Evolutionary conservation across 306 rosid species (phyloP).

Genomic region (Quercus dentata): DNA sequence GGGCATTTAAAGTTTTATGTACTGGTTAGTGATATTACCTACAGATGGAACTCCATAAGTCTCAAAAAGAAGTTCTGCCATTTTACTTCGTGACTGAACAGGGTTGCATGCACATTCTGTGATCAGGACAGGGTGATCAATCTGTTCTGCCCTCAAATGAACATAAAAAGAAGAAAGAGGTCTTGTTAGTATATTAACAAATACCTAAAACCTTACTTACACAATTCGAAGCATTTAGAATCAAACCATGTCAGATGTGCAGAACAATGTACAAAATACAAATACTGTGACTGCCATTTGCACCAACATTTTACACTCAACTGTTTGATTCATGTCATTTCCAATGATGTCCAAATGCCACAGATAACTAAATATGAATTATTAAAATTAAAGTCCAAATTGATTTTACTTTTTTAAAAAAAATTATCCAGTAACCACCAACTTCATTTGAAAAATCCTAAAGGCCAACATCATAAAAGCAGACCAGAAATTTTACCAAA

Average conservation of each 20-base stretch:
- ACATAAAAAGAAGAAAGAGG: constrained; percentile 27
- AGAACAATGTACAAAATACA: not conserved
- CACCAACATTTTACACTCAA: not conserved
- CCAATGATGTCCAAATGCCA: not conserved
- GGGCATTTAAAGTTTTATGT: not conserved
- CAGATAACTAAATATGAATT: not conserved
- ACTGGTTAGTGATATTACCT: constrained; percentile 44
- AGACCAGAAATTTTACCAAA: not conserved
- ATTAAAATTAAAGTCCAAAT: constrained; percentile 12
- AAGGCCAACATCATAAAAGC: constrained; percentile 8
- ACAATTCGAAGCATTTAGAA: not conserved
- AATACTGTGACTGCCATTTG: not conserved
- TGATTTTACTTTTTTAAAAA: not conserved
- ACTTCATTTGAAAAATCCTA: constrained; percentile 12
- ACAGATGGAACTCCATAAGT: constrained; percentile 94
- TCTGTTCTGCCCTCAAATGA: constrained; percentile 80
- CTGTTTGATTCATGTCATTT: not conserved
- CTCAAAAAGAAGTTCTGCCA: constrained; percentile 97
- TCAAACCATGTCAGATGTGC: not conserved
- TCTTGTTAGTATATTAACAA: not conserved
- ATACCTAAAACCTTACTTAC: not conserved
- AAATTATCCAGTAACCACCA: not conserved
- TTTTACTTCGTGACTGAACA: constrained; percentile 89
- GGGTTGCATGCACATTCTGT: constrained; percentile 97
- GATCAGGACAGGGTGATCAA: constrained; percentile 90